phyloP scores from a whole-genome alignment of 2,329 filamentous ascomycete genomes.

The Aspergillus novoparasiticus region DNA sequence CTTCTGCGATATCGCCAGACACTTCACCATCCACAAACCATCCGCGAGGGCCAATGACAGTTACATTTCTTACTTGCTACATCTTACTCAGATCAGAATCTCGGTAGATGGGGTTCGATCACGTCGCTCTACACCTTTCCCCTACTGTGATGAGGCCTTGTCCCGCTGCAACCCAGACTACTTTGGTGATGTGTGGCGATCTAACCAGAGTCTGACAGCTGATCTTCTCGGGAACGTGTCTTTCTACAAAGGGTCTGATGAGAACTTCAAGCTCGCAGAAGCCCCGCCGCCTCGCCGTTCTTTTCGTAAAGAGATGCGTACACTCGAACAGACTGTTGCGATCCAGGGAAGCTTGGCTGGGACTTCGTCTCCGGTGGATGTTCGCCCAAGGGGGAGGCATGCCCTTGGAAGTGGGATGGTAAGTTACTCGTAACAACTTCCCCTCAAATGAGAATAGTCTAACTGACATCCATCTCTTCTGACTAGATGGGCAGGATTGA shows the following conservation, averaged over 20 bases:
- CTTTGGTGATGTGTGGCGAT: constrained; percentile 22
- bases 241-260: constrained; percentile 9
- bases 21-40: constrained; percentile 23
- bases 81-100: constrained; percentile 20
- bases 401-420: neutral
- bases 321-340: neutral
- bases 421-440: neutral
- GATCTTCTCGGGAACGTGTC: constrained; percentile 14
- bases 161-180: constrained; percentile 19
- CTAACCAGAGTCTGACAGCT: constrained; percentile 10
- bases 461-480: neutral
- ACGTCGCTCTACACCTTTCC: constrained; percentile 11
- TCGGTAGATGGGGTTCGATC: constrained; percentile 11
- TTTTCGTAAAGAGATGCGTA: constrained; percentile 13
- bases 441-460: neutral
- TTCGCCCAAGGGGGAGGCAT: neutral
- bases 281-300: constrained; percentile 8
- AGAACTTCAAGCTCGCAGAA: neutral
- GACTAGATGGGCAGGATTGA: neutral
- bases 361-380: neutral
- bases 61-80: constrained; percentile 16
- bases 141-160: constrained; percentile 11
- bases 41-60: neutral
- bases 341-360: constrained; percentile 1
- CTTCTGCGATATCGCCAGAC: constrained; percentile 29